A percentile compares a stretch with the other conserved stretches of the same genome.
phyloP scores from a whole-genome alignment of 2,329 filamentous ascomycete genomes.

The Dothistroma pini region DNA sequence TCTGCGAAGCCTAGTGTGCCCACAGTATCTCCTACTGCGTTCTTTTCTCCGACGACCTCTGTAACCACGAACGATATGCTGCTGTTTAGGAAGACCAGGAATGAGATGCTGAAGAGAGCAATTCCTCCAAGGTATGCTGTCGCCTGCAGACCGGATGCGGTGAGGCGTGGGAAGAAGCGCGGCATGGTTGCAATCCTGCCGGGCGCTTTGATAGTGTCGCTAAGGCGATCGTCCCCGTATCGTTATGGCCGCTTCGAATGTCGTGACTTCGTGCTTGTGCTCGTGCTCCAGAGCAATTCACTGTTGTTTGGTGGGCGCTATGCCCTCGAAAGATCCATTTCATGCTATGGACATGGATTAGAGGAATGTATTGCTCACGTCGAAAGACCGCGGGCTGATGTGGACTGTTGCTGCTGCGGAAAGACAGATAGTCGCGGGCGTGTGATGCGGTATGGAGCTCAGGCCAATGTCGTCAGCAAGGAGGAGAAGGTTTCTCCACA shows the following conservation, averaged over 20 bases:
- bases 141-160: slow-evolving; percentile 55
- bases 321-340: slow-evolving; percentile 4
- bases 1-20: slow-evolving; percentile 83
- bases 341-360: neutral
- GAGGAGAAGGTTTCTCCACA: neutral
- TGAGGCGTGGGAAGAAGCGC: slow-evolving; percentile 41
- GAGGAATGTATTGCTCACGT: neutral
- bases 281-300: neutral
- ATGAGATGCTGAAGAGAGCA: slow-evolving; percentile 81
- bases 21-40: slow-evolving; percentile 72
- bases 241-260: neutral
- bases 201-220: neutral
- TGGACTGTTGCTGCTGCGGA: neutral
- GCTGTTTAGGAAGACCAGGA: slow-evolving; percentile 86
- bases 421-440: neutral
- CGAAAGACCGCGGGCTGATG: neutral
- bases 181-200: slow-evolving; percentile 18
- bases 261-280: neutral
- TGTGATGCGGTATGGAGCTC: neutral
- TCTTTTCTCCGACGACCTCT: slow-evolving; percentile 70
- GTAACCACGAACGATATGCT: slow-evolving; percentile 81
- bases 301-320: slow-evolving; percentile 1
- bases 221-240: neutral
- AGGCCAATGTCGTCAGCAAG: neutral
- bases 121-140: slow-evolving; percentile 75